A percentile compares a stretch with the other conserved stretches of the same genome.
Conservation (phyloP, 2,329 filamentous ascomycete genomes). For the Massarina eburnea region DNA sequence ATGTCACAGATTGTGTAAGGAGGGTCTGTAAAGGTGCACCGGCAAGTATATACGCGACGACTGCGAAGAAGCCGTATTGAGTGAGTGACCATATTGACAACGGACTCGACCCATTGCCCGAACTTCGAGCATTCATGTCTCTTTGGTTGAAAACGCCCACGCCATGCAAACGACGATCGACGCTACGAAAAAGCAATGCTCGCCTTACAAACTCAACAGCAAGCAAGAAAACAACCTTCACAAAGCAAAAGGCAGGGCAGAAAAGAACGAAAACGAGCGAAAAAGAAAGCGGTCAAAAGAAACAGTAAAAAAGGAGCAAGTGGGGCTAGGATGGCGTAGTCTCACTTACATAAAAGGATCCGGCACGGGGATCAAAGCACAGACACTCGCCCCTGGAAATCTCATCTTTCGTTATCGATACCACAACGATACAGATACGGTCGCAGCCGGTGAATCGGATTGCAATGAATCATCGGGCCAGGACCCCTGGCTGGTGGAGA, state of each 20-base stretch:
- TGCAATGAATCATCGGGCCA: background rate
- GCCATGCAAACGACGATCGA: background rate
- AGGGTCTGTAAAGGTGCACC: constrained; percentile 35
- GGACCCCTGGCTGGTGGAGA: background rate
- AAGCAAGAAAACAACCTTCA: background rate
- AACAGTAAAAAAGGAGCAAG: too few relatives aligned
- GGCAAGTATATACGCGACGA: constrained; percentile 37
- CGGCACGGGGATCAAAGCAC: too few relatives aligned
- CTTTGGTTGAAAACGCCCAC: background rate
- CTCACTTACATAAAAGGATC: too few relatives aligned
- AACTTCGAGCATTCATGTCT: constrained; percentile 5
- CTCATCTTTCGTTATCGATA: background rate
- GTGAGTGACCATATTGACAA: constrained; percentile 25
- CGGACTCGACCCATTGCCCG: background rate
- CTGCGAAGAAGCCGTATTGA: constrained; percentile 34
- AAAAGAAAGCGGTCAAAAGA: too few relatives aligned
- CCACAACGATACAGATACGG: background rate
- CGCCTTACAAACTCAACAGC: background rate
- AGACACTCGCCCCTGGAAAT: too few relatives aligned
- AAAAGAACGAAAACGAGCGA: too few relatives aligned
- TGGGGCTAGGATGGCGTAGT: too few relatives aligned
- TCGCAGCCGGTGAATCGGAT: too few relatives aligned
- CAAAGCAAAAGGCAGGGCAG: too few relatives aligned
- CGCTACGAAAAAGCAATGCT: too few relatives aligned
- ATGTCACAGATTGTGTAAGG: constrained; percentile 21